Conservation (phyloP, 768 basidiomycete genomes). For the Hygrocybe punicea region DNA sequence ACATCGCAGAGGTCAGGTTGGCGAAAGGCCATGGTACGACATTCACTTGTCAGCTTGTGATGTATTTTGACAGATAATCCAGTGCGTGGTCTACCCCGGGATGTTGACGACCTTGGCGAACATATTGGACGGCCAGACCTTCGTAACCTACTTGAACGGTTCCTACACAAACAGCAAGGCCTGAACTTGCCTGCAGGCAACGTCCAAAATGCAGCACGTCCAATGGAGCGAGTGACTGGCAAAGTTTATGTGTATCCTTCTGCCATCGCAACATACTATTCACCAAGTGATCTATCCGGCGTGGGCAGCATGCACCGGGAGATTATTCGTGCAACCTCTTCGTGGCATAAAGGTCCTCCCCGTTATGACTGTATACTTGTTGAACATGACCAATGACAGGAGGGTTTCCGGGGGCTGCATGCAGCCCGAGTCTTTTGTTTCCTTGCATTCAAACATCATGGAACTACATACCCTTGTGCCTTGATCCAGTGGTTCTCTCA, state of each 20-base stretch:
- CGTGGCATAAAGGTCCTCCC: slow-evolving; percentile 19
- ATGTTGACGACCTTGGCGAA: not conserved
- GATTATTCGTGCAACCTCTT: slow-evolving; percentile 18
- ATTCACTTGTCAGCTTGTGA: not conserved
- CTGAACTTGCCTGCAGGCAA: not conserved
- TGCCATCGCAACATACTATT: slow-evolving; percentile 20
- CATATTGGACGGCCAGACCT: slow-evolving; percentile 14
- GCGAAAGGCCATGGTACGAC: not conserved
- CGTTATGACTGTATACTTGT: slow-evolving; percentile 23
- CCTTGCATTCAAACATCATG: slow-evolving; percentile 20
- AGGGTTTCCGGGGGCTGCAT: slow-evolving; percentile 20
- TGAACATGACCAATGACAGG: slow-evolving; percentile 8
- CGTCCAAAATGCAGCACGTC: not conserved
- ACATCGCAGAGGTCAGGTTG: not conserved
- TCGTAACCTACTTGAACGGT: slow-evolving; percentile 17
- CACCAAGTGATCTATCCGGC: slow-evolving; percentile 27
- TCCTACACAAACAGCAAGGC: slow-evolving; percentile 20
- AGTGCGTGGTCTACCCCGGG: not conserved
- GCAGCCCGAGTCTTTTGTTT: slow-evolving; percentile 22
- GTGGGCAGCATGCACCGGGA: slow-evolving; percentile 28
- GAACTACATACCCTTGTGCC: slow-evolving; percentile 21
- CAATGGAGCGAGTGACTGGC: slow-evolving; percentile 1
- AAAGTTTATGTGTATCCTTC: slow-evolving; percentile 10
- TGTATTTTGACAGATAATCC: not conserved
- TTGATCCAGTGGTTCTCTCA: slow-evolving; percentile 26